Percentiles rank a stretch among this genome's conserved stretches.
Conservation (phyloP, 441 rosid genomes). For the Lepidium campestre region DNA sequence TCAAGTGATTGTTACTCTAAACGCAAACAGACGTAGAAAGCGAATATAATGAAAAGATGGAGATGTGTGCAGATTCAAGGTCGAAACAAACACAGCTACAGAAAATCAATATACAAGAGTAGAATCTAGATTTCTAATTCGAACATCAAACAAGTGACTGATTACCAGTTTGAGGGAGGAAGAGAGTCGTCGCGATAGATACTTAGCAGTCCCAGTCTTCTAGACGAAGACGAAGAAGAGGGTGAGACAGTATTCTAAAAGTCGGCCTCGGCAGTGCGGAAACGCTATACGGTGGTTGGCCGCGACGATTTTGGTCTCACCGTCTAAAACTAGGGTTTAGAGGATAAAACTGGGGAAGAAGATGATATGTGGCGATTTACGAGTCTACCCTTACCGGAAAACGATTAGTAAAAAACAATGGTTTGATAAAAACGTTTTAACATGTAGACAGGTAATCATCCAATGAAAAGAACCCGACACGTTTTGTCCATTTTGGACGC, state of each 20-base stretch:
- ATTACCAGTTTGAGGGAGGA: not conserved
- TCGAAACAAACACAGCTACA: not conserved
- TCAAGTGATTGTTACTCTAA: not conserved
- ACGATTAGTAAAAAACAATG: not conserved
- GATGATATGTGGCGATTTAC: not conserved
- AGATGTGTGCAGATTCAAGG: not conserved
- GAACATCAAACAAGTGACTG: not conserved
- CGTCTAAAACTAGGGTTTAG: not conserved
- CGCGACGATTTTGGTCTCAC: not conserved
- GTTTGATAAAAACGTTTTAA: not conserved
- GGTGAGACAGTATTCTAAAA: not conserved
- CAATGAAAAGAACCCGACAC: slow-evolving; percentile 9
- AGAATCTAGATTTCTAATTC: not conserved
- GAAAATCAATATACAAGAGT: not conserved
- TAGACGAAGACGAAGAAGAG: not conserved
- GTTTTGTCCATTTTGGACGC: slow-evolving; percentile 5
- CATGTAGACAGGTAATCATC: not conserved
- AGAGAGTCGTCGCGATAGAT: not conserved
- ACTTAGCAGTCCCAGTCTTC: not conserved
- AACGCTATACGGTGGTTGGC: not conserved
- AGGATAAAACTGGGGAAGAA: not conserved
- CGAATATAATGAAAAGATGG: not conserved
- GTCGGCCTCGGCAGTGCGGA: not conserved
- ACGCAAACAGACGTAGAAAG: not conserved
- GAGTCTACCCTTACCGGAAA: not conserved